Evolutionary conservation across 2,329 filamentous ascomycete genomes (phyloP), one percentile per base, ranked within the genome.

Genomic region (Chaetothyriales sp.): DNA sequence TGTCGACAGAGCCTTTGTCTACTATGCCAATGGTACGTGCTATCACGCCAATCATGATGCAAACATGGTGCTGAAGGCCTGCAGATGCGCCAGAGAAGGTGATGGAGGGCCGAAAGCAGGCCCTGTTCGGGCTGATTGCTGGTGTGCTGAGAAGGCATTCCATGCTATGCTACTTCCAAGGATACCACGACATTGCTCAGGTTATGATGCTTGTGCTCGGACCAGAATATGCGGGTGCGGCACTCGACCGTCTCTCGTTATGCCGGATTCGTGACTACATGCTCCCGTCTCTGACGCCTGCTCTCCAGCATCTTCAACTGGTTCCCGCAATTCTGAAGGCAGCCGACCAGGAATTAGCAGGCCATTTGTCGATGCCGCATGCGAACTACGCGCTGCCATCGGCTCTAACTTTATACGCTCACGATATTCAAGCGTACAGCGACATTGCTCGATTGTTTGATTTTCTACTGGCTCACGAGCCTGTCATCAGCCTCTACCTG

Each of bases 131-230:
- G 56, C 75, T 98, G 48, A 97, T 98, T 62, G 79, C 80, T 49
- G 77, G 85, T 58, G 81, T 94, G 13, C 77, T 98, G 46, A 83
- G 94, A 50, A 78, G 78, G 33, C 77, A 94, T 62, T 88, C 89
- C 15, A 82, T 83, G 65, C 79, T 98, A 37, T 88, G 82, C 72
- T 98, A 98, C 70, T 98, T 98, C 68, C 92, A 98, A 71, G 92
- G 92, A 65, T 98, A 94, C 67, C 92, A 98, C 69, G 92, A 98
- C 70, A 97, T 98, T 63, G 92, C 87, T 61, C 94, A 98, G 70
- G 92, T 98, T 20, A 77, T 98, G 54, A 78, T 97, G 43, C 77
- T 98, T 13, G 89, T 95, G 9, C 75, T 98, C 3, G 83, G 83
- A 0, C 70, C 79, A 8, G 63, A 74, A 19, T 66, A 74, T 50